Evolutionary conservation across 2,329 filamentous ascomycete species (phyloP).

Genomic region (Massarina eburnea): DNA sequence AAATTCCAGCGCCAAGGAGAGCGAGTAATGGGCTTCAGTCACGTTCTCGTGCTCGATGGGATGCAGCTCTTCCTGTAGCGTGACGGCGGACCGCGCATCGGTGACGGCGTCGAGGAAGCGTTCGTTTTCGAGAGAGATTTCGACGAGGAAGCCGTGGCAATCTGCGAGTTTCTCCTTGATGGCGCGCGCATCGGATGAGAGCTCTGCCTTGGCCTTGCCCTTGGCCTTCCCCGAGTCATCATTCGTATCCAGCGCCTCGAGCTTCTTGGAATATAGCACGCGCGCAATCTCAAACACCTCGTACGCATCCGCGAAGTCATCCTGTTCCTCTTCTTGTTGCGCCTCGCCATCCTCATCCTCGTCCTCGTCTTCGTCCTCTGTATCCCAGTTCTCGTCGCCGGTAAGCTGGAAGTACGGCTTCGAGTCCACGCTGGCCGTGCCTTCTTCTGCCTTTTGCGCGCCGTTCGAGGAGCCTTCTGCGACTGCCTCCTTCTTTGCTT

Average conservation of each 20-base stretch:
- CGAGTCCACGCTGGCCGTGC: conserved; percentile 54
- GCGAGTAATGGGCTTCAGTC: conserved; percentile 94
- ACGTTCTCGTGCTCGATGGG: conserved; percentile 79
- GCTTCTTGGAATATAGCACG: conserved; percentile 59
- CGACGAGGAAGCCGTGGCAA: conserved; percentile 88
- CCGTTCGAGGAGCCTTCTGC: conserved; percentile 32
- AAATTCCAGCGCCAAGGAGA: conserved; percentile 93
- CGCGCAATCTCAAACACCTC: conserved; percentile 66
- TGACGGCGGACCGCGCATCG: conserved; percentile 76
- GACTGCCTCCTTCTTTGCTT: conserved; percentile 45
- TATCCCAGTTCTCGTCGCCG: conserved; percentile 85
- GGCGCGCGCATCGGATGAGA: conserved; percentile 31
- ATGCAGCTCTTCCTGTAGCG: conserved; percentile 77
- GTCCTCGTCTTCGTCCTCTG: conserved; percentile 74
- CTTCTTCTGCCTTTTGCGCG: conserved; percentile 39
- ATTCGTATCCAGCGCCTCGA: conserved; percentile 46
- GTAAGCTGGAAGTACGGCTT: conserved; percentile 89
- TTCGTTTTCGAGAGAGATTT: conserved; percentile 97
- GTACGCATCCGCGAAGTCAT: conserved; percentile 65
- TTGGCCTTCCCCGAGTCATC: conserved; percentile 46
- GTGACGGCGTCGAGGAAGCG: conserved; percentile 85
- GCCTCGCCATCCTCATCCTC: conserved; percentile 57
- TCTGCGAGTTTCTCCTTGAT: conserved; percentile 83
- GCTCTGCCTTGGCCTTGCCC: conserved; percentile 50
- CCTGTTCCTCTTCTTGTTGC: conserved; percentile 55